Evolutionary conservation across 2,329 filamentous ascomycete genomes (phyloP).

Genomic region (Pestalotiopsis sp.): DNA sequence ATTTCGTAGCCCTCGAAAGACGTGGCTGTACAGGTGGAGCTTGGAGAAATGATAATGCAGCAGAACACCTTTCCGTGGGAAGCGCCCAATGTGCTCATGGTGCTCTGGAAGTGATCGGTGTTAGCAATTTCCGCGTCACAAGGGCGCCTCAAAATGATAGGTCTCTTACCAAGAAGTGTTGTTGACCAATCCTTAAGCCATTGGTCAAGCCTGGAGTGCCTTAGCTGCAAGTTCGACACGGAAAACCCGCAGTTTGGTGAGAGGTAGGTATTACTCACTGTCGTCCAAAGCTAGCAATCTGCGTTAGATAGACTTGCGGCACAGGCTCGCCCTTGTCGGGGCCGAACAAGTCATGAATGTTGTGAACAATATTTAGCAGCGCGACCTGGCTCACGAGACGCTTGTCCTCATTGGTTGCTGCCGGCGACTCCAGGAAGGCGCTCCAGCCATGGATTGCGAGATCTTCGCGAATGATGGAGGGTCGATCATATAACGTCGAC

Average conservation of each 20-base stretch:
- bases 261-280: constrained; percentile 18
- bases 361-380: constrained; percentile 58
- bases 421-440: constrained; percentile 51
- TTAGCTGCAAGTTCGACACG: not conserved
- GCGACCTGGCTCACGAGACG: constrained; percentile 60
- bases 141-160: not conserved
- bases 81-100: constrained; percentile 40
- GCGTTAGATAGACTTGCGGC: constrained; percentile 51
- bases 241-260: not conserved
- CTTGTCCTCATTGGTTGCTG: constrained; percentile 55
- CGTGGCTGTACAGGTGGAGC: constrained; percentile 42
- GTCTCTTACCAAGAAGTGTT: constrained; percentile 27
- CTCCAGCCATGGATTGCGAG: constrained; percentile 59
- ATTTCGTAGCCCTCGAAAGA: constrained; percentile 39
- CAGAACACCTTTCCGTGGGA: constrained; percentile 38
- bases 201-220: constrained; percentile 27
- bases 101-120: constrained; percentile 39
- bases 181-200: constrained; percentile 38
- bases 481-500: constrained; percentile 61
- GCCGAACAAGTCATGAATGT: constrained; percentile 56
- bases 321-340: constrained; percentile 54
- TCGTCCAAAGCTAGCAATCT: constrained; percentile 35
- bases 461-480: constrained; percentile 60
- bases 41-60: constrained; percentile 45
- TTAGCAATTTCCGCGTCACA: constrained; percentile 26